Evolutionary conservation across 2,329 filamentous ascomycete genomes (phyloP).

Genomic region (Penicillium sp.): DNA sequence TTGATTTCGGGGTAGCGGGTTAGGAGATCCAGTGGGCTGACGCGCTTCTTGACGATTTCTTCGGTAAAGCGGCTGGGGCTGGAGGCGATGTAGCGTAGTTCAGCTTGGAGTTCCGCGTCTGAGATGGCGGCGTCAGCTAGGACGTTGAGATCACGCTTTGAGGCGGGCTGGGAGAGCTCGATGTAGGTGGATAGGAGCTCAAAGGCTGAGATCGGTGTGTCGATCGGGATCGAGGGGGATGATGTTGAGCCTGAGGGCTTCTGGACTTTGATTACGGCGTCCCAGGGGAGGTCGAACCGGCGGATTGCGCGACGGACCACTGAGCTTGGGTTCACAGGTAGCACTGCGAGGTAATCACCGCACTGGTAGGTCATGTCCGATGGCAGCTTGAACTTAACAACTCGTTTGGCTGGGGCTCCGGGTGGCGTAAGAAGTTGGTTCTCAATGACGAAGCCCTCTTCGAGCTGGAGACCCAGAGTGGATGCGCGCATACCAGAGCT

Average conservation of each 20-base stretch:
- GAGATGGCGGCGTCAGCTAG: slow-evolving; percentile 48
- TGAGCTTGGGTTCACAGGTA: slow-evolving; percentile 67
- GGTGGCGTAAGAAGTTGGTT: slow-evolving; percentile 54
- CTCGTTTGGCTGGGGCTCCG: slow-evolving; percentile 58
- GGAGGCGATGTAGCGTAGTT: slow-evolving; percentile 32
- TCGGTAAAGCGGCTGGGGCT: slow-evolving; percentile 45
- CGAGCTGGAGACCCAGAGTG: slow-evolving; percentile 62
- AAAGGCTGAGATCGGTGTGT: slow-evolving; percentile 58
- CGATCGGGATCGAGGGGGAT: slow-evolving; percentile 50
- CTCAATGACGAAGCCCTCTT: slow-evolving; percentile 59
- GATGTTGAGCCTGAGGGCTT: slow-evolving; percentile 48
- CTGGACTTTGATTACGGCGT: slow-evolving; percentile 63
- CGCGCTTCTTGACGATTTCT: slow-evolving; percentile 56
- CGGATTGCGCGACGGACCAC: slow-evolving; percentile 64
- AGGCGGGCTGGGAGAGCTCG: slow-evolving; percentile 71
- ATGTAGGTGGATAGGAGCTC: slow-evolving; percentile 69
- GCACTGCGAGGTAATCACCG: slow-evolving; percentile 73
- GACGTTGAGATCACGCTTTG: slow-evolving; percentile 59
- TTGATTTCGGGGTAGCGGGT: slow-evolving; percentile 61
- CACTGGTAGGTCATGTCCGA: slow-evolving; percentile 64
- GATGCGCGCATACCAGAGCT: slow-evolving; percentile 55
- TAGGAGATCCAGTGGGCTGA: slow-evolving; percentile 63
- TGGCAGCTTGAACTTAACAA: slow-evolving; percentile 68
- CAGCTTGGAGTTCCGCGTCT: slow-evolving; percentile 50
- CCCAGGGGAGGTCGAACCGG: slow-evolving; percentile 66